These are phyloP conservation scores for Goffeauzyma gilvescens DNA, from an alignment of 768 basidiomycete genomes.

Conservation along the genomic window DNA sequence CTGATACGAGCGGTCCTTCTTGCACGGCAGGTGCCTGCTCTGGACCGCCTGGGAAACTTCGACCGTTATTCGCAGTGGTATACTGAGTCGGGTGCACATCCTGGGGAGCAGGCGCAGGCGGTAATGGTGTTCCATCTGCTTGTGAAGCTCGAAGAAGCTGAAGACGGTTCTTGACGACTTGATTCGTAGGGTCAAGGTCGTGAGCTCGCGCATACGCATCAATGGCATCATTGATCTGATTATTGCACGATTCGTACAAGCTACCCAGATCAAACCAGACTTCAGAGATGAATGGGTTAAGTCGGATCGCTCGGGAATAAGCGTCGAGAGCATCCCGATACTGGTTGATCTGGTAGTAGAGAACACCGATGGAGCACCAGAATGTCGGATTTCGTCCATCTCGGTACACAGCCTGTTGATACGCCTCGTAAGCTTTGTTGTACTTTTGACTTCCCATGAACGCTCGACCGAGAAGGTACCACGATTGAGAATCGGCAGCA, in stretches of 20 bases:
- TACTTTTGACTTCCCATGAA: conserved; percentile 98
- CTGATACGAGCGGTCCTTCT: conserved; percentile 6
- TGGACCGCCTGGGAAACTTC: conserved; percentile 9
- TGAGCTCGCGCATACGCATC: conserved; percentile 91
- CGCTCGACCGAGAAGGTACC: conserved; percentile 94
- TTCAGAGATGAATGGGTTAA: conserved; percentile 88
- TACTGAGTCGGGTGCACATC: conserved; percentile 94
- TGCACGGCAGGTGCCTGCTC: neutral
- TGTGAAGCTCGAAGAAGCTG: conserved; percentile 63
- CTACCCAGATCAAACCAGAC: conserved; percentile 96
- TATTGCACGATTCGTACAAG: conserved; percentile 95
- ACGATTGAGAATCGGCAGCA: conserved; percentile 85
- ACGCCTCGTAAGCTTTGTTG: conserved; percentile 98
- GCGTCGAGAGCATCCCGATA: conserved; percentile 97
- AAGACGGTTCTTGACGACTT: conserved; percentile 61
- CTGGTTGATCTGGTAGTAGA: conserved; percentile 99
- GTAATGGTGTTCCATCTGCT: conserved; percentile 50
- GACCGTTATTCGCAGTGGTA: conserved; percentile 31
- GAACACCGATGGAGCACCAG: conserved; percentile 97
- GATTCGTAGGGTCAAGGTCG: conserved; percentile 76
- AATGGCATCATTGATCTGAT: conserved; percentile 94
- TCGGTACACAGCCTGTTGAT: conserved; percentile 96
- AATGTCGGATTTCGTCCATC: conserved; percentile 98
- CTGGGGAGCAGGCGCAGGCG: conserved; percentile 72
- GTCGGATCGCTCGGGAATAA: conserved; percentile 93